These are phyloP conservation scores for Inonotus obliquus DNA, from an alignment of 1,284 basidiomycete species.

Conservation along the genomic window DNA sequence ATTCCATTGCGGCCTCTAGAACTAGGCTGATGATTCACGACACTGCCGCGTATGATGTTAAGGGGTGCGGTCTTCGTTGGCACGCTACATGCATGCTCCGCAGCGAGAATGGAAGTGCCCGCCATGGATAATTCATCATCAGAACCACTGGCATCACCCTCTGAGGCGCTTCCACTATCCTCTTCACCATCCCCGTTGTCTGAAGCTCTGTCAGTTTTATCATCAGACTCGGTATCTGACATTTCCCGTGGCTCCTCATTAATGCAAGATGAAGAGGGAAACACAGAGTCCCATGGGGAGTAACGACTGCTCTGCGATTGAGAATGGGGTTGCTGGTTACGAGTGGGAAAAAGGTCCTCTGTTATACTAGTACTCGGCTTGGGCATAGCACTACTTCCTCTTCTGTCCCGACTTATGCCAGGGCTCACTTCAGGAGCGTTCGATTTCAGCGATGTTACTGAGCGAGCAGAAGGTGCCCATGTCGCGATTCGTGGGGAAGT, in stretches of 20 bases:
- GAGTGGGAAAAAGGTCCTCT: background rate
- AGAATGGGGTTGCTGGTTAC: background rate
- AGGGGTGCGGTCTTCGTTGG: slow-evolving; percentile 4
- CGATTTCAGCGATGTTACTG: slow-evolving; percentile 1
- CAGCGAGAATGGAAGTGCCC: background rate
- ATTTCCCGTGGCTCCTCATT: slow-evolving; percentile 1
- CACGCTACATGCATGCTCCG: background rate
- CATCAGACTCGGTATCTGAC: background rate
- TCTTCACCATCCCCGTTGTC: background rate
- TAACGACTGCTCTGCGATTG: background rate
- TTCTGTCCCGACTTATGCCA: background rate
- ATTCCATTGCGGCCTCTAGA: background rate
- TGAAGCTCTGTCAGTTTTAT: background rate
- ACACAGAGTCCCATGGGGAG: background rate
- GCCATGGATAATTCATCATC: background rate
- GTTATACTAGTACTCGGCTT: background rate
- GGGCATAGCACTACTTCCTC: background rate
- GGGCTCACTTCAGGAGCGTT: background rate
- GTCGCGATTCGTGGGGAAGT: background rate
- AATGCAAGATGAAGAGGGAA: background rate
- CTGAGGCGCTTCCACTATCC: background rate
- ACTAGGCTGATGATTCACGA: background rate
- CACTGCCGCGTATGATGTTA: background rate
- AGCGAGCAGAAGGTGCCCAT: background rate
- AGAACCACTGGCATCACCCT: background rate